Evolutionary conservation across 73 alveolate genomes (phyloP).

Genomic region (Tetrahymena elliotti): DNA sequence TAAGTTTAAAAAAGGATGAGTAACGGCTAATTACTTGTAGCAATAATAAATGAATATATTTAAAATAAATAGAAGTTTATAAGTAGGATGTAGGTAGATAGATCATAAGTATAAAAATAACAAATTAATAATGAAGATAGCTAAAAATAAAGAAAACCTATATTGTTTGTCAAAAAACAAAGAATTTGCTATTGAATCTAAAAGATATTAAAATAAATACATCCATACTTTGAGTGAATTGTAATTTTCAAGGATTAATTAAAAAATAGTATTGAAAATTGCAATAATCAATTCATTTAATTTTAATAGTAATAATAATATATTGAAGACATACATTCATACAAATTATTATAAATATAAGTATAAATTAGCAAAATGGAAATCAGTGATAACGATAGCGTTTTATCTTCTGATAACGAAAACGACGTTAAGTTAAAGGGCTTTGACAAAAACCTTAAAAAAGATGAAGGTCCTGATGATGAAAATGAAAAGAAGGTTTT

Average conservation of each 20-base stretch:
- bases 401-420: neutral
- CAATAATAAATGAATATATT: neutral
- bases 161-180: neutral
- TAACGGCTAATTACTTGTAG: conserved; percentile 1
- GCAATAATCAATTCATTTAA: neutral
- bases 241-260: neutral
- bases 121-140: neutral
- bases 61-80: neutral
- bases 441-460: neutral
- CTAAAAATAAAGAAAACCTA: neutral
- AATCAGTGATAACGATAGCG: neutral
- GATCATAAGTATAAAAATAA: neutral
- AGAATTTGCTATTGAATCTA: neutral
- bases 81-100: neutral
- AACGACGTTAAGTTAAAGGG: neutral
- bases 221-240: neutral
- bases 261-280: neutral
- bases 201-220: neutral
- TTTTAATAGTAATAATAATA: neutral
- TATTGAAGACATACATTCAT: neutral
- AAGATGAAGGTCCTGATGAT: neutral
- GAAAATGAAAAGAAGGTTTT: neutral
- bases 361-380: neutral
- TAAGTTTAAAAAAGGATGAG: neutral
- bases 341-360: neutral